These are phyloP conservation scores for Coprinopsis marcescibilis DNA, from an alignment of 768 basidiomycete genomes.

Conservation along the genomic window DNA sequence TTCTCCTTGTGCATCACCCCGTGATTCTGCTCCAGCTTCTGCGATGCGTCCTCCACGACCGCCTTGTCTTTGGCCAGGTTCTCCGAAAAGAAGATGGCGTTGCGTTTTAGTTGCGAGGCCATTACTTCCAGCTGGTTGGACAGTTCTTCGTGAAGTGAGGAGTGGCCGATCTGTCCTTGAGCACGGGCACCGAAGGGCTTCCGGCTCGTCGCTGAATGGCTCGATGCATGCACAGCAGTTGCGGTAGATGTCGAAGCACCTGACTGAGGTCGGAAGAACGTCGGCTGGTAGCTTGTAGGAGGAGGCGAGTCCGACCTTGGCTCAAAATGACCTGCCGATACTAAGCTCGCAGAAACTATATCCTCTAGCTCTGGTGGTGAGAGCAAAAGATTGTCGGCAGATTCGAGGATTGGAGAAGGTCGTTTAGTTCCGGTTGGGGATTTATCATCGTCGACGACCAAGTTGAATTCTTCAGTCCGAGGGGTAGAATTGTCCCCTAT, in stretches of 20 bases:
- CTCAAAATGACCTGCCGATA: slow-evolving; percentile 16
- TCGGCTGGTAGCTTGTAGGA: not conserved
- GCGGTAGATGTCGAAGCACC: slow-evolving; percentile 25
- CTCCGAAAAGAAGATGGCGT: slow-evolving; percentile 72
- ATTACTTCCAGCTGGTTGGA: slow-evolving; percentile 72
- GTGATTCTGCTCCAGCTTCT: slow-evolving; percentile 70
- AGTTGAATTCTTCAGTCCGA: too few species aligned
- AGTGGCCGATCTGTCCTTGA: too few species aligned
- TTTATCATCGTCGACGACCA: too few species aligned
- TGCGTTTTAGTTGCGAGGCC: slow-evolving; percentile 83
- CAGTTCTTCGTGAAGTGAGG: slow-evolving; percentile 65
- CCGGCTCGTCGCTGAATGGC: not conserved
- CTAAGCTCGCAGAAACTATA: slow-evolving; percentile 18
- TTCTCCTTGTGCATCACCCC: slow-evolving; percentile 65
- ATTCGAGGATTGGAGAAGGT: slow-evolving; percentile 18
- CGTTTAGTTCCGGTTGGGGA: slow-evolving; percentile 12
- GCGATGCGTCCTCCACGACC: slow-evolving; percentile 59
- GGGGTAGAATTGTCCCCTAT: slow-evolving; percentile 2
- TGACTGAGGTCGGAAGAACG: slow-evolving; percentile 10
- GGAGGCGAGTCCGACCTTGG: slow-evolving; percentile 7
- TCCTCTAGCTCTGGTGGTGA: slow-evolving; percentile 18
- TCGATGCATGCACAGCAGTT: slow-evolving; percentile 7
- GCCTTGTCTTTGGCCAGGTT: slow-evolving; percentile 70
- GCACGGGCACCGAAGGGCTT: slow-evolving; percentile 30
- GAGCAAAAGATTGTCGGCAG: slow-evolving; percentile 11